Percentiles rank a stretch among this genome's conserved stretches.
Conservation (phyloP, 1,139 yeast species). For the Trichomonascaceae sp. region DNA sequence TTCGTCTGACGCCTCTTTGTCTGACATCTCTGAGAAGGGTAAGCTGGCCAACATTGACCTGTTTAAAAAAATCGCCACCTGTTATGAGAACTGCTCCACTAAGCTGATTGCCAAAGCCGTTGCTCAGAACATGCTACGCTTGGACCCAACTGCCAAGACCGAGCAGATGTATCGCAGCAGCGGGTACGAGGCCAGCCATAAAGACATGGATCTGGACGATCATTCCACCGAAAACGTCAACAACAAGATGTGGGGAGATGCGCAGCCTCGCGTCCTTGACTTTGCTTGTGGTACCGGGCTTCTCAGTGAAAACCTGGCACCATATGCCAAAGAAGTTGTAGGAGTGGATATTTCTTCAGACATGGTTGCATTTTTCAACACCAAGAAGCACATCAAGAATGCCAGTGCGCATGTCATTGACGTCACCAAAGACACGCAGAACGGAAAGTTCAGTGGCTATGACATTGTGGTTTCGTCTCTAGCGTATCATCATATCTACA, state of each 20-base stretch:
- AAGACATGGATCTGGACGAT: conserved; percentile 4
- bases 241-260: conserved; percentile 10
- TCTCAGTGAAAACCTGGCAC: conserved; percentile 15
- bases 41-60: conserved; percentile 5
- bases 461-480: conserved; percentile 19
- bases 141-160: conserved; percentile 1
- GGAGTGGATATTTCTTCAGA: conserved; percentile 21
- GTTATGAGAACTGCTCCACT: conserved; percentile 17
- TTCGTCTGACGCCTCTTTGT: too few relatives aligned
- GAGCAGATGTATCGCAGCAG: background rate
- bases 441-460: conserved; percentile 8
- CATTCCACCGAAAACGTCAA: conserved; percentile 4
- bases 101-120: conserved; percentile 30
- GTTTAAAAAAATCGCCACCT: conserved; percentile 5
- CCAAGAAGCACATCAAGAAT: conserved; percentile 12
- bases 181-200: conserved; percentile 1
- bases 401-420: conserved; percentile 9
- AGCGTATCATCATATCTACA: conserved; percentile 20
- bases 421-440: conserved; percentile 1
- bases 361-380: conserved; percentile 18
- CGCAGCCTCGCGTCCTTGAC: conserved; percentile 16
- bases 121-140: conserved; percentile 6
- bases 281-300: conserved; percentile 23
- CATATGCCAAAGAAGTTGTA: conserved; percentile 14
- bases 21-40: too few relatives aligned